phyloP scores from a whole-genome alignment of 805 yeast genomes.

The Saturnispora halmiae region DNA sequence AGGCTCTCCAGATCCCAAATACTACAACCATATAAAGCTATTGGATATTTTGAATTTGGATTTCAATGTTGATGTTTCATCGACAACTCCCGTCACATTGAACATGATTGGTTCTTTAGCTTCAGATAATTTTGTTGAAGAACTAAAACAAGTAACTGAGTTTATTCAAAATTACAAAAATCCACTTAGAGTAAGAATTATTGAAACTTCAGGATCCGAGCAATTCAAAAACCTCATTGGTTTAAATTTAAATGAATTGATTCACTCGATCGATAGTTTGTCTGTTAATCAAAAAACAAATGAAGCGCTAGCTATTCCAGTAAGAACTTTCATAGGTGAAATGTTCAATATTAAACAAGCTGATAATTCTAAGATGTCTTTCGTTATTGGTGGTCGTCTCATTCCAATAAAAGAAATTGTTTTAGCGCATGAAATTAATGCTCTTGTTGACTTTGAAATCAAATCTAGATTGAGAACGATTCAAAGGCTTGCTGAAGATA shows the following conservation, averaged over 20 bases:
- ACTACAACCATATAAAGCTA: constrained; percentile 1
- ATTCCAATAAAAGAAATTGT: constrained; percentile 20
- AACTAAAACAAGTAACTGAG: constrained; percentile 33
- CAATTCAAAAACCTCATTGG: not conserved
- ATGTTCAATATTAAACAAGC: not conserved
- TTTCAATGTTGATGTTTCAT: not conserved
- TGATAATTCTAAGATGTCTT: not conserved
- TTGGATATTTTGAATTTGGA: not conserved
- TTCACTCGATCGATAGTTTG: not conserved
- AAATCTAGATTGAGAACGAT: constrained; percentile 7
- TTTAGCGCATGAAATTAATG: constrained; percentile 2
- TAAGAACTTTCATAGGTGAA: not conserved
- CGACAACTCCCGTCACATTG: constrained; percentile 21
- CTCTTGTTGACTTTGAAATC: constrained; percentile 12
- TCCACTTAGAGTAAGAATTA: constrained; percentile 1
- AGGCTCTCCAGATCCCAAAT: not conserved
- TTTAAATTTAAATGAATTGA: not conserved
- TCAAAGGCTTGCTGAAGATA: not conserved
- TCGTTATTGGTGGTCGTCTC: constrained; percentile 43
- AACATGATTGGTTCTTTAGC: constrained; percentile 56
- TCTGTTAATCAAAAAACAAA: not conserved
- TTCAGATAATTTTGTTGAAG: constrained; percentile 30
- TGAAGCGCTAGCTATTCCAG: constrained; percentile 1
- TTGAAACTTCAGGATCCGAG: constrained; percentile 6
- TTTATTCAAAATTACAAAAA: constrained; percentile 10